Percentiles rank a stretch among this genome's conserved stretches.
Conservation (phyloP, 257 asterid species). For the Nicotiana attenuata region DNA sequence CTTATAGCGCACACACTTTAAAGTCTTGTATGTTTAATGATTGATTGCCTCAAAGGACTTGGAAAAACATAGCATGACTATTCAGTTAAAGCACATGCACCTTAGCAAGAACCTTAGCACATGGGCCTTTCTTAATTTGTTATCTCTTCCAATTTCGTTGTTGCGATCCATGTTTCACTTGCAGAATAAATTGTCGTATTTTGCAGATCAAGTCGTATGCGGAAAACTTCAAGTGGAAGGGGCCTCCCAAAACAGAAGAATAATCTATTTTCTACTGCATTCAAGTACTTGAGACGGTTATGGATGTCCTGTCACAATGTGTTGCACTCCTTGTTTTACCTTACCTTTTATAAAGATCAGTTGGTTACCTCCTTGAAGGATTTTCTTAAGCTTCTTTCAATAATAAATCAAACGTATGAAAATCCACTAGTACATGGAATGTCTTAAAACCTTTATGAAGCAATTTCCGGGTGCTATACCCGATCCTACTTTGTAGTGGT, state of each 20-base stretch:
- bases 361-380: not conserved
- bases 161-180: not conserved
- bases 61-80: not conserved
- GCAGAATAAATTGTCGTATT: not conserved
- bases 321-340: not conserved
- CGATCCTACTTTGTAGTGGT: not conserved
- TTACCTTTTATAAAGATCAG: not conserved
- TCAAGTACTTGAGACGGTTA: not conserved
- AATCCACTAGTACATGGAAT: not conserved
- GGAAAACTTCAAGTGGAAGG: conserved; percentile 96
- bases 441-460: not conserved
- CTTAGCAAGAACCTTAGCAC: not conserved
- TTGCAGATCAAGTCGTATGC: conserved; percentile 76
- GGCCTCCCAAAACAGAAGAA: conserved; percentile 55
- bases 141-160: not conserved
- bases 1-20: not conserved
- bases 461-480: not conserved
- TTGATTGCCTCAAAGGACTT: not conserved
- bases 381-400: not conserved
- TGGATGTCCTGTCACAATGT: conserved; percentile 5
- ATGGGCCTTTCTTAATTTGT: not conserved
- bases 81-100: not conserved
- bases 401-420: not conserved
- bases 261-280: conserved; percentile 17
- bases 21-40: not conserved